Conservation (phyloP, 2,329 filamentous ascomycete species). For the Blastomyces gilchristii region DNA sequence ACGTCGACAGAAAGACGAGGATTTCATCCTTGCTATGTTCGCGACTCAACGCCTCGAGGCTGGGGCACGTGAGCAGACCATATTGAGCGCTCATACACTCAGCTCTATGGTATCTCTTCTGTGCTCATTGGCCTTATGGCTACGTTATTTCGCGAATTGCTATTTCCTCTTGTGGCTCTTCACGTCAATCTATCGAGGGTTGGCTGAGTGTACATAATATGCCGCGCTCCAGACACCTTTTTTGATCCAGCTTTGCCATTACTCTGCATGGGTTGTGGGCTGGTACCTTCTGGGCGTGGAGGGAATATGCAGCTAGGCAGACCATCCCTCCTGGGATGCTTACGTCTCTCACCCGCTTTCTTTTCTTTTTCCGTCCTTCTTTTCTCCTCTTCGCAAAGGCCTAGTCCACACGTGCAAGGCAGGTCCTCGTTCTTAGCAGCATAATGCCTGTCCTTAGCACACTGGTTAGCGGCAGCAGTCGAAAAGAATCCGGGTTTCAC, state of each 20-base stretch:
- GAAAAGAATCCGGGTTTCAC: not conserved
- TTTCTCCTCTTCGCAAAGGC: not conserved
- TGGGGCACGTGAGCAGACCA: not conserved
- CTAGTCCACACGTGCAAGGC: constrained; percentile 1
- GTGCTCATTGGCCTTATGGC: not conserved
- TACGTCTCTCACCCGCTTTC: not conserved
- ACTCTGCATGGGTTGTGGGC: not conserved
- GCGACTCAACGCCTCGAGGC: not conserved
- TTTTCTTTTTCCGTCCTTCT: not conserved
- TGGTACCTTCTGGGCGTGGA: not conserved
- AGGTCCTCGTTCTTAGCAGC: not conserved
- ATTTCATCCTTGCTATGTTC: not conserved
- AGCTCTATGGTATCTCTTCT: not conserved
- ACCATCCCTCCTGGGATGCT: not conserved
- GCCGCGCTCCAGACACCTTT: no score
- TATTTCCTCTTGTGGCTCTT: not conserved
- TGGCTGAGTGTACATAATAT: not conserved
- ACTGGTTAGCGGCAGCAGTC: constrained; percentile 5
- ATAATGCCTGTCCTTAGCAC: constrained; percentile 1
- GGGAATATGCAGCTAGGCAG: not conserved
- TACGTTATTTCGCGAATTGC: not conserved
- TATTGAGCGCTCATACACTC: not conserved
- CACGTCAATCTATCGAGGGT: not conserved
- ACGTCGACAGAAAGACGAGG: no score
- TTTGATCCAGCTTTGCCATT: no score